Conservation (phyloP, 345 rosid species). For the Fremontodendron californicum region DNA sequence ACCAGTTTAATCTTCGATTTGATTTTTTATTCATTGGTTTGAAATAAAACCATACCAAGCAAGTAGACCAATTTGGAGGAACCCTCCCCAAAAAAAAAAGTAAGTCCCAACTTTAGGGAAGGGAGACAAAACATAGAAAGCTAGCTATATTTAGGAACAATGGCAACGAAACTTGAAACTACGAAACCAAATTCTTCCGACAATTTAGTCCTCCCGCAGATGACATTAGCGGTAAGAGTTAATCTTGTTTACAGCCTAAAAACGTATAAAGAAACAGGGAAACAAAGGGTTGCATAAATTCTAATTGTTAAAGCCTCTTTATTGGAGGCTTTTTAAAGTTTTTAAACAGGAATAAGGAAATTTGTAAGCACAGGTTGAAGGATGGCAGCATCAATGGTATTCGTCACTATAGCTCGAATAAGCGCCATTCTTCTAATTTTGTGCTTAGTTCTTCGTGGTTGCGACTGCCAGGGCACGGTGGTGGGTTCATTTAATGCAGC, state of each 20-base stretch:
- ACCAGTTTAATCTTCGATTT: no score
- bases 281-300: background rate
- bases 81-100: no score
- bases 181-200: background rate
- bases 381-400: background rate
- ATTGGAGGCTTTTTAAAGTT: background rate
- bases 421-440: background rate
- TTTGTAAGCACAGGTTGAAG: no score
- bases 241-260: background rate
- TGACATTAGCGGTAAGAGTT: background rate
- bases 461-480: no score
- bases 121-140: no score
- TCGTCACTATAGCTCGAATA: background rate
- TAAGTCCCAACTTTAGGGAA: no score
- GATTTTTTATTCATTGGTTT: no score
- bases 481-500: background rate
- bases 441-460: background rate
- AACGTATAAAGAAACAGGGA: background rate
- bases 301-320: background rate
- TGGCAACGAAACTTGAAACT: no score
- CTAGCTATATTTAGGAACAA: constrained; percentile 2
- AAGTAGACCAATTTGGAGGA: no score
- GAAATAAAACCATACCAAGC: no score
- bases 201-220: background rate
- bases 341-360: no score